phyloP scores from a whole-genome alignment of 2,329 filamentous ascomycete genomes.

The Cryphonectria radicalis region DNA sequence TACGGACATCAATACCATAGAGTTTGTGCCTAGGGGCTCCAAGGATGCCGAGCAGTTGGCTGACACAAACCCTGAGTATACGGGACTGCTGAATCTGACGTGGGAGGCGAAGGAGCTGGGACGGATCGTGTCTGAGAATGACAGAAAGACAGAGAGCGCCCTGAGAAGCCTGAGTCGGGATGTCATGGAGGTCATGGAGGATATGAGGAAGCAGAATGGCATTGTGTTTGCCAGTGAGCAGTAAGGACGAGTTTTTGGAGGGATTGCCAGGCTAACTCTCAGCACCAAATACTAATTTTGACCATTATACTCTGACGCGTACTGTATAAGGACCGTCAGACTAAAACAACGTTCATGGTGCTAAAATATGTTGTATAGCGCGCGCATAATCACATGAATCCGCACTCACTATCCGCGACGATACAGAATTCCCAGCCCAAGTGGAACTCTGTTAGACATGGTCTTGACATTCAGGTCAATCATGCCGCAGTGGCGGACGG shows the following conservation, averaged over 20 bases:
- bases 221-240: constrained; percentile 26
- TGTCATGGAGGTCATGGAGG: constrained; percentile 27
- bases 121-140: constrained; percentile 17
- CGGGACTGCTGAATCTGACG: constrained; percentile 25
- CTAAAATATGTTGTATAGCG: neutral
- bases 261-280: neutral
- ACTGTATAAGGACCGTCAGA: neutral
- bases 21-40: constrained; percentile 21
- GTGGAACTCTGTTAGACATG: neutral
- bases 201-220: constrained; percentile 26
- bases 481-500: neutral
- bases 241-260: neutral
- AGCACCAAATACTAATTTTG: neutral
- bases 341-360: neutral
- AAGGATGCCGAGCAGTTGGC: constrained; percentile 27
- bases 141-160: constrained; percentile 19
- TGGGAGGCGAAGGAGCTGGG: constrained; percentile 28
- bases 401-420: neutral
- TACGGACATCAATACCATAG: constrained; percentile 27
- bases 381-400: neutral
- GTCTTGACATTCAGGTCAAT: neutral
- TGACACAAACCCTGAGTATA: constrained; percentile 24
- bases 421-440: neutral
- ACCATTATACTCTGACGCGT: neutral
- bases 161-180: constrained; percentile 22